phyloP scores from a whole-genome alignment of 2,329 filamentous ascomycete species.

The Diaporthe velutina region DNA sequence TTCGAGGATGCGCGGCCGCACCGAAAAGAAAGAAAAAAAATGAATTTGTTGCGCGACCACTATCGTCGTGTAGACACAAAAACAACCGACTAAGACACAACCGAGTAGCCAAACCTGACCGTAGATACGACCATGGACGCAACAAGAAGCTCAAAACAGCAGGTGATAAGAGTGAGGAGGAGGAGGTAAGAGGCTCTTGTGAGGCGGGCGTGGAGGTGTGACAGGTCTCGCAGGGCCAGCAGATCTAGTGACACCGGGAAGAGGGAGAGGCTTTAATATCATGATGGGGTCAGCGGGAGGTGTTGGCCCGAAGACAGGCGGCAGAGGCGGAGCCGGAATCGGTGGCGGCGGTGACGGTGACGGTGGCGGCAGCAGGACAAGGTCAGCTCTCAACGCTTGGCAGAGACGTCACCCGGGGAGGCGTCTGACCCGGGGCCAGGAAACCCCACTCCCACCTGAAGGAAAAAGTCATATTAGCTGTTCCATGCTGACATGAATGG shows the following conservation, averaged over 20 bases:
- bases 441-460: constrained; percentile 5
- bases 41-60: background rate
- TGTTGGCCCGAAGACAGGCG: constrained; percentile 5
- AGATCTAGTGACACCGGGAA: background rate
- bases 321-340: background rate
- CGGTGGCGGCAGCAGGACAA: background rate
- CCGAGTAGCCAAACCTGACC: background rate
- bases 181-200: background rate
- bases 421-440: background rate
- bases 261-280: background rate
- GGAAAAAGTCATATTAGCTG: background rate
- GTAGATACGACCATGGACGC: background rate
- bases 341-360: background rate
- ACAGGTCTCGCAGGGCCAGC: background rate
- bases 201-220: background rate
- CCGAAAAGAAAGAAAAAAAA: no score
- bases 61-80: background rate
- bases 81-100: background rate
- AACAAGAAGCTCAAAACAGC: background rate
- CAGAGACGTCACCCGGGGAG: background rate
- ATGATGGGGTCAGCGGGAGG: background rate
- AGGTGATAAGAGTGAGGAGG: background rate
- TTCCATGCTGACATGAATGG: background rate
- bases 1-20: background rate
- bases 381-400: background rate